Evolutionary conservation across 176 grass and related monocot species (phyloP).

Genomic region (Aegilops bicornis): DNA sequence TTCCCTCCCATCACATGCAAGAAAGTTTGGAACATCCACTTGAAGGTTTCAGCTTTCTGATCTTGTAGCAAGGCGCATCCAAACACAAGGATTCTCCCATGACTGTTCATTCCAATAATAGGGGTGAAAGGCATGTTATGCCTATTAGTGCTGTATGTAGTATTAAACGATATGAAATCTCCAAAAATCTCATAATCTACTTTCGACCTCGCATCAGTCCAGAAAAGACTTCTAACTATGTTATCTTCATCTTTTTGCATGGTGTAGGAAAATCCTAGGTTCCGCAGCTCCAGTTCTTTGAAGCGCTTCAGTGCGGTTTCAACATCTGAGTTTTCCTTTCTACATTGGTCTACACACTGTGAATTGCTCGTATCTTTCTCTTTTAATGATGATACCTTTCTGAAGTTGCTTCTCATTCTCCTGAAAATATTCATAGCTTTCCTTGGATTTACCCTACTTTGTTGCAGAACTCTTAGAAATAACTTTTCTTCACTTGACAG

Average conservation of each 20-base stretch:
- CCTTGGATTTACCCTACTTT: constrained; percentile 26
- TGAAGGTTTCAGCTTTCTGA: constrained; percentile 8
- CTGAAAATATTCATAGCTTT: constrained; percentile 27
- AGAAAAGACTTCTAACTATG: constrained; percentile 11
- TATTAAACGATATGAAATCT: constrained; percentile 28
- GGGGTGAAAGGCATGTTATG: constrained; percentile 22
- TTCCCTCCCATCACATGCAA: constrained; percentile 34
- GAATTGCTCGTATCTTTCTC: neutral
- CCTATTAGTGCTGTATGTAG: constrained; percentile 19
- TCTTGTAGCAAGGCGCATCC: constrained; percentile 13
- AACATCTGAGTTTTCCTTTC: constrained; percentile 24
- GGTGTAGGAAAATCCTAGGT: constrained; percentile 4
- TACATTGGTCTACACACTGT: neutral
- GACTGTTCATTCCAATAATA: constrained; percentile 33
- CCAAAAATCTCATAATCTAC: constrained; percentile 30
- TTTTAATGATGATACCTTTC: neutral
- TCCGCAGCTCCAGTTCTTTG: constrained; percentile 13
- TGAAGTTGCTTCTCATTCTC: constrained; percentile 6
- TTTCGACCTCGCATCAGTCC: constrained; percentile 20
- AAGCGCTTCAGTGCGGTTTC: constrained; percentile 24
- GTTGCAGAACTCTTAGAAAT: constrained; percentile 30
- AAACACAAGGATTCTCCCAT: constrained; percentile 7
- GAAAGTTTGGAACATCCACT: constrained; percentile 30
- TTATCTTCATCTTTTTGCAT: neutral
- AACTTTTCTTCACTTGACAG: constrained; percentile 26